Conservation (phyloP, 257 asterid species). For the Rhazya stricta region DNA sequence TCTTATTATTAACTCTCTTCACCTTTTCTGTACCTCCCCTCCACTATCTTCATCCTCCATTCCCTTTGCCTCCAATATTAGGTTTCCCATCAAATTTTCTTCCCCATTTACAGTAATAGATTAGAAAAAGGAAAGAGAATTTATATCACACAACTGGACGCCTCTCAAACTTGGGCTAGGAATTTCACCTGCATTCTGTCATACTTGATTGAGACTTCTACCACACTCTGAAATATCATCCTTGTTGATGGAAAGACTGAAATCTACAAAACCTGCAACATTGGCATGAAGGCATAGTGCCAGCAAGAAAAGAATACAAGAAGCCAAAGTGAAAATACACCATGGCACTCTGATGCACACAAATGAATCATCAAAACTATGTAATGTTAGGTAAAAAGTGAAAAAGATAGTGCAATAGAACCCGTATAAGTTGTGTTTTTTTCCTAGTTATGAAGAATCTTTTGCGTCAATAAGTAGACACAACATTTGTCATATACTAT, state of each 20-base stretch:
- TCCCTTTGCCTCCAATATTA: background rate
- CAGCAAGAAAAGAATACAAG: no score
- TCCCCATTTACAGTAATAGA: background rate
- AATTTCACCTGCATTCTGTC: no score
- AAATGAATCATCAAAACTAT: background rate
- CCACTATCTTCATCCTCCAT: conserved; percentile 4
- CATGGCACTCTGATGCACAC: background rate
- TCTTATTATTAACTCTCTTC: conserved; percentile 12
- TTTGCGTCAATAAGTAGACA: background rate
- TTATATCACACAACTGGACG: no score
- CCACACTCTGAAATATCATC: no score
- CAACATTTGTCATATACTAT: background rate
- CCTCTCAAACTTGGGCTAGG: no score
- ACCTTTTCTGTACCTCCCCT: conserved; percentile 10
- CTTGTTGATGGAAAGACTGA: no score
- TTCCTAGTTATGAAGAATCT: background rate
- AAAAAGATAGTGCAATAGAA: background rate
- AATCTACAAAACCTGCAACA: no score
- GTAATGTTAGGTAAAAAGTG: background rate
- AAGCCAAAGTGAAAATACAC: no score
- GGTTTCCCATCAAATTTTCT: background rate
- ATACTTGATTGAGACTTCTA: no score
- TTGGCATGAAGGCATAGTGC: no score
- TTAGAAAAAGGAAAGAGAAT: no score
- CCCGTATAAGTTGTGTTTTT: background rate